Evolutionary conservation across 345 rosid genomes (phyloP).

Genomic region (Eucalyptus pauciflora): DNA sequence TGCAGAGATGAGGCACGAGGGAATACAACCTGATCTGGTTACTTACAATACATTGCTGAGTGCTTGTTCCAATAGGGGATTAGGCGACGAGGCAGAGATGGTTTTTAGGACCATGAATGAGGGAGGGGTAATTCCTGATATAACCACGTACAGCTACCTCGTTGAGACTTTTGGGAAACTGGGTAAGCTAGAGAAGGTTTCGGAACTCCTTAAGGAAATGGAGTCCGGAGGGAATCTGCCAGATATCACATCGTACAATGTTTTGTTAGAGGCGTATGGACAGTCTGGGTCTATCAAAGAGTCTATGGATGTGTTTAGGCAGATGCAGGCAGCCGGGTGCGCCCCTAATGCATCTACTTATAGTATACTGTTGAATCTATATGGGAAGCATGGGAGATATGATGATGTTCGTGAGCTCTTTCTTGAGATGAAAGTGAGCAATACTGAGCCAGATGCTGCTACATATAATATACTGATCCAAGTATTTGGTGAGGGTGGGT

Average conservation of each 20-base stretch:
- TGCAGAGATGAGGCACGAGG: conserved; percentile 96
- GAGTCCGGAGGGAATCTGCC: conserved; percentile 71
- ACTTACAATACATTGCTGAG: conserved; percentile 86
- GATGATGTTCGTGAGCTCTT: conserved; percentile 86
- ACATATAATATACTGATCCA: conserved; percentile 76
- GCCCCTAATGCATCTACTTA: conserved; percentile 62
- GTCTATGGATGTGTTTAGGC: conserved; percentile 76
- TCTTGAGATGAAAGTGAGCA: conserved; percentile 91
- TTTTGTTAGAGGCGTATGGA: conserved; percentile 73
- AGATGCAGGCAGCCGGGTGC: conserved; percentile 85
- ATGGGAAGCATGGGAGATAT: conserved; percentile 69
- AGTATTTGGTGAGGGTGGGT: conserved; percentile 94
- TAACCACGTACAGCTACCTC: conserved; percentile 57
- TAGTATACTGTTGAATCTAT: conserved; percentile 67
- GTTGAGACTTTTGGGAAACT: conserved; percentile 76
- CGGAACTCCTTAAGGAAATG: conserved; percentile 68
- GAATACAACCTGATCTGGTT: conserved; percentile 74
- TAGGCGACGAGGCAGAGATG: conserved; percentile 92
- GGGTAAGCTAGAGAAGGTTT: conserved; percentile 55
- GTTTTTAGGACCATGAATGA: conserved; percentile 91
- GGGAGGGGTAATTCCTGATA: conserved; percentile 82
- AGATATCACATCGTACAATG: conserved; percentile 71
- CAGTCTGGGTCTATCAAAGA: conserved; percentile 59
- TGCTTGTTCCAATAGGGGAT: conserved; percentile 80
- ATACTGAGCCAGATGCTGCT: conserved; percentile 73